Evolutionary conservation across 805 yeast species (phyloP), one percentile per base, ranked within the genome.

Genomic region (Suhomyces kilbournensis): DNA sequence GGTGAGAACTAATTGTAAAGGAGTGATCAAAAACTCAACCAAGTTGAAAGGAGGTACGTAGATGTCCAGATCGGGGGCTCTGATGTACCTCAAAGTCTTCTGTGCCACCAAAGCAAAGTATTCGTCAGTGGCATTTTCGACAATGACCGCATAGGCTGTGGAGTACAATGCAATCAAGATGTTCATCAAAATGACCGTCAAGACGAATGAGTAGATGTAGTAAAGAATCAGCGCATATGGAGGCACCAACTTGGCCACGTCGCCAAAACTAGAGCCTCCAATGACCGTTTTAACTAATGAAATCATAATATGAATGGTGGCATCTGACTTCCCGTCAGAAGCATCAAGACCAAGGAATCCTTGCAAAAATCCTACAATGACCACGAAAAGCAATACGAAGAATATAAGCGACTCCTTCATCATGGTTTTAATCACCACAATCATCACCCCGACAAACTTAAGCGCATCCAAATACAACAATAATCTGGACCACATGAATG

Each of bases 31-130:
- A 1, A 85, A 47, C 67, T 90, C 97, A 50, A 90, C 69, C 58
- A 90, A 66, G 65, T 90, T 90, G 57, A 89, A 77, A 4, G 97
- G 97, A 4, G 97, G 93, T 23, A 89, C 91, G 65, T 82, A 90
- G 40, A 90, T 87, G 62, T 87, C 83, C 53, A 83, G 85, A 70
- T 90, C 97, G 0, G 97, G 97, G 0, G 96, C 96, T 60, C 97
- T 78, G 49, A 90, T 83, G 65, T 87, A 90, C 55, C 92, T 78
- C 59, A 90, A 76, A 0, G 96, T 89, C 74, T 90, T 89, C 56
- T 87, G 87, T 3, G 96, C 88, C 58, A 88, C 88, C 50, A 89
- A 77, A 0, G 96, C 96, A 74, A 90, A 79, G 64, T 86, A 90
- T 66, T 90, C 96, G 63, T 88, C 90, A 17, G 86, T 82, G 1